These are phyloP conservation scores for Monosporozyma siamensis DNA, from an alignment of 805 yeast species.

Conservation along the genomic window DNA sequence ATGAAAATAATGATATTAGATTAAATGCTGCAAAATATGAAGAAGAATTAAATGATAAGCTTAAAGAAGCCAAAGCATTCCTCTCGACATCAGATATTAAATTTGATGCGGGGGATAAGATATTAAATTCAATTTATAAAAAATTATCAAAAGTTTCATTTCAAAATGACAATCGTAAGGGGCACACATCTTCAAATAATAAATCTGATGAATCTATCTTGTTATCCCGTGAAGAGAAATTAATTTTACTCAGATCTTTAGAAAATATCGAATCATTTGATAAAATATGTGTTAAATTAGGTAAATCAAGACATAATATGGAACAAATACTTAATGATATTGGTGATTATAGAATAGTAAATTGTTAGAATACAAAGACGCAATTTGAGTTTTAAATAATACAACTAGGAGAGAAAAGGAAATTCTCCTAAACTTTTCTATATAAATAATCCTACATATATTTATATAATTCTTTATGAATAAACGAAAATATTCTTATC, in stretches of 20 bases:
- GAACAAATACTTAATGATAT: slow-evolving; percentile 39
- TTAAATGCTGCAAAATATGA: background rate
- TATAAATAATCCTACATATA: background rate
- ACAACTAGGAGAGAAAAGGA: background rate
- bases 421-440: background rate
- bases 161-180: slow-evolving; percentile 11
- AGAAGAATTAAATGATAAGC: background rate
- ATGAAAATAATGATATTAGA: slow-evolving; percentile 12
- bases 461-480: background rate
- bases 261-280: slow-evolving; percentile 50
- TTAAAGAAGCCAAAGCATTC: slow-evolving; percentile 8
- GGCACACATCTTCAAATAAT: background rate
- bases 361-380: slow-evolving; percentile 25
- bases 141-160: slow-evolving; percentile 25
- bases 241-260: slow-evolving; percentile 36
- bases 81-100: slow-evolving; percentile 29
- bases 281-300: slow-evolving; percentile 61
- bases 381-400: too few species aligned
- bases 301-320: slow-evolving; percentile 45
- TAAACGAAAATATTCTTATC: background rate
- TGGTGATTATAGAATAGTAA: slow-evolving; percentile 43
- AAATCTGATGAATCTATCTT: slow-evolving; percentile 4
- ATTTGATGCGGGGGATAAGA: slow-evolving; percentile 26
- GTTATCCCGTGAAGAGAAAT: slow-evolving; percentile 12
- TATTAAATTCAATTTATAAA: slow-evolving; percentile 22